A percentile compares a stretch with the other conserved stretches of the same genome.
These are phyloP conservation scores for Plenodomus biglobosus DNA, from an alignment of 2,329 filamentous ascomycete species.

Conservation along the genomic window DNA sequence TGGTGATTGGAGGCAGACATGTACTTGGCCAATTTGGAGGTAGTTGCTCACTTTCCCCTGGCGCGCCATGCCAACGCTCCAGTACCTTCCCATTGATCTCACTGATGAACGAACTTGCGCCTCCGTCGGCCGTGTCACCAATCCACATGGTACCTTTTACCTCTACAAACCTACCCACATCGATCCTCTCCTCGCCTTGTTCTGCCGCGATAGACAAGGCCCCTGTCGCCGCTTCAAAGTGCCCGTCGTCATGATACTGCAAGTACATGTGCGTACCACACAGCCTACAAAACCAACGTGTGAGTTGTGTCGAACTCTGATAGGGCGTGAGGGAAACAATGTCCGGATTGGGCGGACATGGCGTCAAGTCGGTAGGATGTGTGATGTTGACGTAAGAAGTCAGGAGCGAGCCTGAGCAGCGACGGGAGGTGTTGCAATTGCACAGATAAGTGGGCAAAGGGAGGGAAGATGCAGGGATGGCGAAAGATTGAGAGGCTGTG, in stretches of 20 bases:
- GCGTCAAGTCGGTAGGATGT: slow-evolving; percentile 1
- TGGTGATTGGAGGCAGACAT: neutral
- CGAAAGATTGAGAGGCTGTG: slow-evolving; percentile 43
- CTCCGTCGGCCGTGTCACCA: slow-evolving; percentile 56
- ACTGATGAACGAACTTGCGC: slow-evolving; percentile 51
- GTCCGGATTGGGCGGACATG: slow-evolving; percentile 18
- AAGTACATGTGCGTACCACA: slow-evolving; percentile 53
- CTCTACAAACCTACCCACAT: slow-evolving; percentile 24
- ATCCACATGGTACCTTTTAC: slow-evolving; percentile 50
- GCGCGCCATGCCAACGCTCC: slow-evolving; percentile 16
- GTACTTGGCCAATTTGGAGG: slow-evolving; percentile 26
- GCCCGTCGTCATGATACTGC: slow-evolving; percentile 27
- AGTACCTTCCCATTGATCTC: slow-evolving; percentile 33
- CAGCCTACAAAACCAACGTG: slow-evolving; percentile 47
- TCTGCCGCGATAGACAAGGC: slow-evolving; percentile 23
- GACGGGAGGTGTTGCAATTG: slow-evolving; percentile 56
- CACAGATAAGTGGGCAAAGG: slow-evolving; percentile 51
- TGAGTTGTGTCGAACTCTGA: slow-evolving; percentile 39
- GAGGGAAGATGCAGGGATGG: slow-evolving; percentile 38
- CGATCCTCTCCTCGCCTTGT: neutral
- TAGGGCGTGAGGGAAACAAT: slow-evolving; percentile 40
- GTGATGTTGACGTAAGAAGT: slow-evolving; percentile 45
- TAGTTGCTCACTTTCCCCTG: slow-evolving; percentile 19
- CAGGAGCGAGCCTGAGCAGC: slow-evolving; percentile 50
- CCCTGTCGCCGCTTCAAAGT: slow-evolving; percentile 48